These are phyloP conservation scores for Pythium sp. DNA, from an alignment of 352 stramenopile species.

Conservation along the genomic window DNA sequence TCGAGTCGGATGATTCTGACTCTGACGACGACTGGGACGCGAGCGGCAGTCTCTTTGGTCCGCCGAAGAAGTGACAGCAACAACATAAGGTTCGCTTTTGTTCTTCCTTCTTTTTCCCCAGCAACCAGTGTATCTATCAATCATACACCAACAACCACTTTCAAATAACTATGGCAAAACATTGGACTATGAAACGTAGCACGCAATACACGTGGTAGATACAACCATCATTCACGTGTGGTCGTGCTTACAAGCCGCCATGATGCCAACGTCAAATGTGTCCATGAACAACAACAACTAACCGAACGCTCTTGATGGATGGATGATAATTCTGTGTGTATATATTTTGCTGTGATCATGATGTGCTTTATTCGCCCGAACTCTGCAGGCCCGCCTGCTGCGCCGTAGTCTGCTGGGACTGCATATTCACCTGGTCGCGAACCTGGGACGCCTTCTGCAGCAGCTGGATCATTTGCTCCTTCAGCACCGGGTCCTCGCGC, in stretches of 20 bases:
- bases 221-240: background rate
- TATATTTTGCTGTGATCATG: slow-evolving; percentile 1
- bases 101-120: background rate
- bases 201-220: no score
- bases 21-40: slow-evolving; percentile 59
- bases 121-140: background rate
- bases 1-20: slow-evolving; percentile 39
- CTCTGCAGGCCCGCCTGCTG: slow-evolving; percentile 69
- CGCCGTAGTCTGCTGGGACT: slow-evolving; percentile 47
- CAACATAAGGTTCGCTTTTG: background rate
- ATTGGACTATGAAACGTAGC: no score
- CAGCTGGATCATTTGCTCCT: slow-evolving; percentile 87
- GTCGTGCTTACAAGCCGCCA: background rate
- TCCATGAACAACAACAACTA: no score
- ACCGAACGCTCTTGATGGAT: background rate
- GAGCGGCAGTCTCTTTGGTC: slow-evolving; percentile 65
- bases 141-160: background rate
- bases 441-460: slow-evolving; percentile 81
- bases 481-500: slow-evolving; percentile 70
- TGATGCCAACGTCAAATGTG: background rate
- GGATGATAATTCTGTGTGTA: slow-evolving; percentile 2
- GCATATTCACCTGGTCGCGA: slow-evolving; percentile 65
- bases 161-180: background rate
- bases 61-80: slow-evolving; percentile 13
- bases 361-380: slow-evolving; percentile 51